Conservation (phyloP, 2,329 filamentous ascomycete species). For the Decorospora gaudefroyi region DNA sequence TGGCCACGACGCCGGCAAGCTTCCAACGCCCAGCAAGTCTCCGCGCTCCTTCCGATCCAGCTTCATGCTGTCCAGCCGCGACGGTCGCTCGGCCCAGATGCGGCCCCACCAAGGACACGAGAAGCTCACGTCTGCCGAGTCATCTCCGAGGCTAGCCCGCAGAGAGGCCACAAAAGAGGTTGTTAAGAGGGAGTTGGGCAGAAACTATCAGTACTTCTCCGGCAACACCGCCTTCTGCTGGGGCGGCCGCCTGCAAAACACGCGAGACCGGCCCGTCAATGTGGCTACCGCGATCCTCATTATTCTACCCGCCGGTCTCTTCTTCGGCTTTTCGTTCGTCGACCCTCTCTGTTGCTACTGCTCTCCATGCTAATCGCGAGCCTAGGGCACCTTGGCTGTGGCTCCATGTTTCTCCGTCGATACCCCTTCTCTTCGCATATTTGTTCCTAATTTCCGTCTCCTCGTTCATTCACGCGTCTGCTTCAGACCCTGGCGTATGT, state of each 20-base stretch:
- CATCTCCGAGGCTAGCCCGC: slow-evolving; percentile 67
- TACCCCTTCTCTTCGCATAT: slow-evolving; percentile 89
- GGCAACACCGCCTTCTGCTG: slow-evolving; percentile 92
- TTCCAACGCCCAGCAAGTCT: slow-evolving; percentile 68
- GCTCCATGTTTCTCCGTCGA: slow-evolving; percentile 81
- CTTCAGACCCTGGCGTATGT: slow-evolving; percentile 89
- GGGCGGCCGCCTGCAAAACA: slow-evolving; percentile 85
- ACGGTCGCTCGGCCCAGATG: slow-evolving; percentile 55
- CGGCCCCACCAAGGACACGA: slow-evolving; percentile 66
- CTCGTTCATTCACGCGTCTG: slow-evolving; percentile 90
- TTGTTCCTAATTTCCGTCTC: slow-evolving; percentile 88
- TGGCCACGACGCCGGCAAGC: slow-evolving; percentile 57
- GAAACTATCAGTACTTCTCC: slow-evolving; percentile 89
- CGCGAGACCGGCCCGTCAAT: slow-evolving; percentile 84
- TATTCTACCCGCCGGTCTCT: slow-evolving; percentile 77
- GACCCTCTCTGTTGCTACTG: not conserved
- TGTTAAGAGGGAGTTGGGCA: slow-evolving; percentile 58
- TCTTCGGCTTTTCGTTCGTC: slow-evolving; percentile 77
- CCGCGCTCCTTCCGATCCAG: slow-evolving; percentile 76
- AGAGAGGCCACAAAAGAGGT: slow-evolving; percentile 50
- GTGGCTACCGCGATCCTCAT: slow-evolving; percentile 81
- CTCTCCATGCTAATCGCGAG: slow-evolving; percentile 24
- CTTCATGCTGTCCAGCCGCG: slow-evolving; percentile 67
- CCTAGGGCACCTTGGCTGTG: slow-evolving; percentile 76
- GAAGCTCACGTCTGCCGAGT: slow-evolving; percentile 79